Base-by-base conservation (phyloP, 2,329 filamentous ascomycete species). In the Trichoderma sp. region DNA sequence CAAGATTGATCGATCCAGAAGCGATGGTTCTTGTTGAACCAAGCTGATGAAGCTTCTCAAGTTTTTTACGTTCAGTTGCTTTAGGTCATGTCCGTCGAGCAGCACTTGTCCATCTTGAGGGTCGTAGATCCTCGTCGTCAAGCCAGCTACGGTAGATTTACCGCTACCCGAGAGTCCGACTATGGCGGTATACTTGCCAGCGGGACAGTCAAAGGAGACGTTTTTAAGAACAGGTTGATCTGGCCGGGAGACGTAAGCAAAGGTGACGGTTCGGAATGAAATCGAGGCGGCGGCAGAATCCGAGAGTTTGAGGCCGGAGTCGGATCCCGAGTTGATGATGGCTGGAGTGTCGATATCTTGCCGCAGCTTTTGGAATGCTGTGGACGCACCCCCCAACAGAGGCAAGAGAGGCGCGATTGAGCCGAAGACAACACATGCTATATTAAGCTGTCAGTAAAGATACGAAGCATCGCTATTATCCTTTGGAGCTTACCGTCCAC, bases 391-490 rank as follows among this genome's bases (percentile, higher is more conserved):
- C 2, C 87, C 86, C 36, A 92, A 87, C 12, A 90, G 85, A 15
- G 89, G 88, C 15, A 92, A 80, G 63, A 91, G 85, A 0, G 90
- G 90, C 0, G 89, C 89, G 64, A 91, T 88, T 67, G 86, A 86
- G 34, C 89, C 88, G 28, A 92, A 83, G 39, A 91, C 85, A 63
- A 92, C 87, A 9, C 88, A 89, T 30, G 88, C 83, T 84, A 73
- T 58, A 9, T 21, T 14, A 28, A 30, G 4, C 39, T 30, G 66
- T 69, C 11, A 69, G 66, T 6, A 28, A 62, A 28, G 3, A 11
- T 21, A 15, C 9, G 6, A 26, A 32, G 3, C 8, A 3, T 36
- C 11, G 3, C 7, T 36, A 21, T 6, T 24, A 21, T 32, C n/a
- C 6, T 53, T 28, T 11, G 11, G 12, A 26, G 73, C 81, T 74